Percentiles rank a stretch among this genome's conserved stretches.
Conservation (phyloP, 169 alveolate genomes). For the Cryptosporidium xiaoi region DNA sequence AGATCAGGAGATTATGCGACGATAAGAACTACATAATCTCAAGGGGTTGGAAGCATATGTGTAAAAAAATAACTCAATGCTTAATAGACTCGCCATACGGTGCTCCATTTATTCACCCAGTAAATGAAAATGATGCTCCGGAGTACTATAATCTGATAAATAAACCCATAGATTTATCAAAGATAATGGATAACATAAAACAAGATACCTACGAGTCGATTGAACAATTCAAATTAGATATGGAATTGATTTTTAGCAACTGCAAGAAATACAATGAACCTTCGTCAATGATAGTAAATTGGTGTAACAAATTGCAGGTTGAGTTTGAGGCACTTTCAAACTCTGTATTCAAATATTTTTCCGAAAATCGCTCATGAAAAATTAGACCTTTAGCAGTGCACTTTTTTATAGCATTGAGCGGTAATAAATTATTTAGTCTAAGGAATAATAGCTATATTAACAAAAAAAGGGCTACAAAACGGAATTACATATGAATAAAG, state of each 20-base stretch:
- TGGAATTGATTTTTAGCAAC: conserved; percentile 29
- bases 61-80: conserved; percentile 72
- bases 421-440: no score
- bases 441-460: no score
- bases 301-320: conserved; percentile 54
- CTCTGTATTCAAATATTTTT: conserved; percentile 39
- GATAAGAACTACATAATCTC: conserved; percentile 58
- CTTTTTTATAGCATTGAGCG: no score
- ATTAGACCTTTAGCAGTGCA: neutral
- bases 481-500: no score
- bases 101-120: conserved; percentile 71
- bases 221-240: conserved; percentile 31
- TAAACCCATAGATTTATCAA: conserved; percentile 52
- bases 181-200: conserved; percentile 53
- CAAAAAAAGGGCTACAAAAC: no score
- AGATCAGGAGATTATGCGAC: conserved; percentile 55
- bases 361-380: neutral
- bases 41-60: conserved; percentile 73
- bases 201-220: conserved; percentile 51
- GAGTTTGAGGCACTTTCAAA: conserved; percentile 45
- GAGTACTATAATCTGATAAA: conserved; percentile 49
- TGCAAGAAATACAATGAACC: conserved; percentile 64
- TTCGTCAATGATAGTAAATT: conserved; percentile 41
- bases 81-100: conserved; percentile 69
- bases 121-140: conserved; percentile 71